A percentile compares a stretch with the other conserved stretches of the same genome.
phyloP scores from a whole-genome alignment of 2,329 filamentous ascomycete species.

The Pseudogymnoascus sp. region DNA sequence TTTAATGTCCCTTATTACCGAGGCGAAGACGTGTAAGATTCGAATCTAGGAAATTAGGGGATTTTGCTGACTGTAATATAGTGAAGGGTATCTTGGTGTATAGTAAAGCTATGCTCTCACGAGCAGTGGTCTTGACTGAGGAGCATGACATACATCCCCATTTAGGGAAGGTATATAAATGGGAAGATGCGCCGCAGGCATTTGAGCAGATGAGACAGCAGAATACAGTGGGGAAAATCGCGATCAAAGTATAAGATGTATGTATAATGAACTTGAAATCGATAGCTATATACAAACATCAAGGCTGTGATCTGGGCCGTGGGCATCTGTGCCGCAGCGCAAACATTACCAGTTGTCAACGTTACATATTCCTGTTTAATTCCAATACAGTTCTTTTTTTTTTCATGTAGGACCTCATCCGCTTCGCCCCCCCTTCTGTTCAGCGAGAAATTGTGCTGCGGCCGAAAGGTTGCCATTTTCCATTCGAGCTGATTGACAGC shows the following conservation, averaged over 20 bases:
- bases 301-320: background rate
- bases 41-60: background rate
- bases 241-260: constrained; percentile 12
- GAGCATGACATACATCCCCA: constrained; percentile 1
- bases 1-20: constrained; percentile 7
- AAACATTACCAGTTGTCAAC: background rate
- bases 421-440: too few species aligned
- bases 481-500: too few species aligned
- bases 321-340: background rate
- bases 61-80: background rate
- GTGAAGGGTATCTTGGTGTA: background rate
- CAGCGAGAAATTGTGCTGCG: too few species aligned
- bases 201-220: constrained; percentile 4
- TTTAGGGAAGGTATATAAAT: constrained; percentile 3
- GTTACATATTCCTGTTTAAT: background rate
- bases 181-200: background rate
- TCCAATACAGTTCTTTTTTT: background rate
- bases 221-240: background rate
- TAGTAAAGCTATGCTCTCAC: background rate
- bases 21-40: background rate
- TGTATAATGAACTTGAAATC: background rate
- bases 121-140: background rate
- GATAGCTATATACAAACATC: background rate
- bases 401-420: background rate
- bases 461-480: too few species aligned